phyloP scores from a whole-genome alignment of 768 basidiomycete genomes.

The Termitomyces sp. region DNA sequence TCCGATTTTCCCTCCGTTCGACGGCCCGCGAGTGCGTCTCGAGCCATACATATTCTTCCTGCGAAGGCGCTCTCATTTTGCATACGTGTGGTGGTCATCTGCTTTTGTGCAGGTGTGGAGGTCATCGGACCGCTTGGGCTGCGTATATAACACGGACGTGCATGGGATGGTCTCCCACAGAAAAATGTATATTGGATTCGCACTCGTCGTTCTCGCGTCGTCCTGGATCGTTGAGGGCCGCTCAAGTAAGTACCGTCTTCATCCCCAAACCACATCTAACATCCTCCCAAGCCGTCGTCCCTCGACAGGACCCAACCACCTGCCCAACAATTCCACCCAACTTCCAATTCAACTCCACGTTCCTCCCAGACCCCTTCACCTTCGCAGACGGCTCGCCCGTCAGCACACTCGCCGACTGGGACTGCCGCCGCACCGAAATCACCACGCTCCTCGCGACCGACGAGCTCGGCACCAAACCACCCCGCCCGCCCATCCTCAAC shows the following conservation, averaged over 20 bases:
- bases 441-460: slow-evolving; percentile 42
- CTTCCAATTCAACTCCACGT: background rate
- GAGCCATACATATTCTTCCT: too few species aligned
- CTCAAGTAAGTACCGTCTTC: background rate
- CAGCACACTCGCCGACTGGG: slow-evolving; percentile 40
- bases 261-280: too few species aligned
- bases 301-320: background rate
- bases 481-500: slow-evolving; percentile 37
- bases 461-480: slow-evolving; percentile 48
- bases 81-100: too few species aligned
- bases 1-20: too few species aligned
- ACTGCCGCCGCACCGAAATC: slow-evolving; percentile 47
- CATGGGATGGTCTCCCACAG: too few species aligned
- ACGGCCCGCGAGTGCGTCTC: too few species aligned
- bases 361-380: slow-evolving; percentile 50
- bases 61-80: too few species aligned
- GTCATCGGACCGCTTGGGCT: background rate
- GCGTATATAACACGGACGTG: background rate
- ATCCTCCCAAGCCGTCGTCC: background rate
- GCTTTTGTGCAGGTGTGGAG: too few species aligned
- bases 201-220: background rate
- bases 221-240: background rate
- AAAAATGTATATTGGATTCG: background rate
- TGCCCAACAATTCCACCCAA: background rate
- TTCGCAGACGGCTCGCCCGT: slow-evolving; percentile 41